These are phyloP conservation scores for Calonectria multiphialidica DNA, from an alignment of 2,329 filamentous ascomycete species.

Conservation along the genomic window DNA sequence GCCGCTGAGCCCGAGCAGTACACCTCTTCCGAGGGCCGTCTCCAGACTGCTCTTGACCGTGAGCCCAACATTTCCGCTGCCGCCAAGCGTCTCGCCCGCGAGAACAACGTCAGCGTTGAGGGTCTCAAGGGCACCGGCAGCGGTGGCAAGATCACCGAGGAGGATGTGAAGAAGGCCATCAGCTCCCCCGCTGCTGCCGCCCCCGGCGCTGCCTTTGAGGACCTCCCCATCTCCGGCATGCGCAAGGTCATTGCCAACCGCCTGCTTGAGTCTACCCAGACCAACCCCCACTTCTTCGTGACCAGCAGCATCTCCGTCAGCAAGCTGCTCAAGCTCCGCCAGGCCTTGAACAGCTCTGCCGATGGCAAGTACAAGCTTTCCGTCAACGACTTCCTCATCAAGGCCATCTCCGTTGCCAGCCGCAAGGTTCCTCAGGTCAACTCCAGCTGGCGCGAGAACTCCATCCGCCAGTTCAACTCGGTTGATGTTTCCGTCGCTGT, in stretches of 20 bases:
- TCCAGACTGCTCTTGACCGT: slow-evolving; percentile 88
- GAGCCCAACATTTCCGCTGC: slow-evolving; percentile 79
- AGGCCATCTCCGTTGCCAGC: slow-evolving; percentile 89
- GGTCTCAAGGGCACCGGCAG: slow-evolving; percentile 88
- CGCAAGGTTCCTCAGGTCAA: slow-evolving; percentile 97
- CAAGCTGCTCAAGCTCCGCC: slow-evolving; percentile 96
- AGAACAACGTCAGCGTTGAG: slow-evolving; percentile 84
- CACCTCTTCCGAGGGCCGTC: slow-evolving; percentile 78
- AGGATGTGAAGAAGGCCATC: slow-evolving; percentile 90
- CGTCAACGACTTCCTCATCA: slow-evolving; percentile 99
- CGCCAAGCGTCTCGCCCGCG: slow-evolving; percentile 85
- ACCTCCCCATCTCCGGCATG: slow-evolving; percentile 90
- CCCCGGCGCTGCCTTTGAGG: slow-evolving; percentile 79
- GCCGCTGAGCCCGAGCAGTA: slow-evolving; percentile 75
- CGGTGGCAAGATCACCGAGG: slow-evolving; percentile 88
- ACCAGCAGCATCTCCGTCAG: slow-evolving; percentile 89
- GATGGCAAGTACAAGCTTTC: slow-evolving; percentile 98
- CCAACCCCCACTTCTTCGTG: slow-evolving; percentile 99
- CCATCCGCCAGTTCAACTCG: slow-evolving; percentile 92
- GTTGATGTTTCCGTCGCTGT: slow-evolving; percentile 98
- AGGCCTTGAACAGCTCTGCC: slow-evolving; percentile 88
- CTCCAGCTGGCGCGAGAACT: slow-evolving; percentile 91
- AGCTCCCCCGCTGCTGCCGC: slow-evolving; percentile 66
- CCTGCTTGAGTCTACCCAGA: slow-evolving; percentile 86
- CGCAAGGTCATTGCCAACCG: slow-evolving; percentile 97